phyloP scores from a whole-genome alignment of 208 protist species.

The Phytomonas francai region DNA sequence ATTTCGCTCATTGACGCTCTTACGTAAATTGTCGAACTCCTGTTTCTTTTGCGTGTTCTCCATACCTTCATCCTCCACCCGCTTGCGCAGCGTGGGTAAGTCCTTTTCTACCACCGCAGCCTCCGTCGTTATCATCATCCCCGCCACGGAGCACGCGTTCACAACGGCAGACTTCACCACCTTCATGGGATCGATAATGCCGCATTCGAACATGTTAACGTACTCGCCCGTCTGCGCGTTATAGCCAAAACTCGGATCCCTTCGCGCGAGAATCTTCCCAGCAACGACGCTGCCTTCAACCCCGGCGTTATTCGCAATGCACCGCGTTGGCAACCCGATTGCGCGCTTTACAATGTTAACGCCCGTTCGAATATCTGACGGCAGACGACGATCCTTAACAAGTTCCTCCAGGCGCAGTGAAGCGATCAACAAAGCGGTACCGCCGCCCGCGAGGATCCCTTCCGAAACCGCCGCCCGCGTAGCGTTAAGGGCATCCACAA shows the following conservation, averaged over 20 bases:
- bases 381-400: slow-evolving; percentile 56
- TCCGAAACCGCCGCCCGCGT: slow-evolving; percentile 98
- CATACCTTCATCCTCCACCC: slow-evolving; percentile 76
- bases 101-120: slow-evolving; percentile 92
- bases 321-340: slow-evolving; percentile 76
- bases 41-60: slow-evolving; percentile 74
- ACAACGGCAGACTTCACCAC: slow-evolving; percentile 97
- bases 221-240: slow-evolving; percentile 94
- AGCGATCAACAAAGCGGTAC: slow-evolving; percentile 94
- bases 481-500: slow-evolving; percentile 98
- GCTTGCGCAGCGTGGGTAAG: slow-evolving; percentile 22
- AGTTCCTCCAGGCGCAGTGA: slow-evolving; percentile 78
- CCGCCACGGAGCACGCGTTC: slow-evolving; percentile 96
- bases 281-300: slow-evolving; percentile 96
- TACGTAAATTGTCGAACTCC: slow-evolving; percentile 54
- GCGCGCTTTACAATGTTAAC: slow-evolving; percentile 80
- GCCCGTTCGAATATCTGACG: slow-evolving; percentile 64
- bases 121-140: slow-evolving; percentile 99
- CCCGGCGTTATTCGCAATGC: slow-evolving; percentile 97
- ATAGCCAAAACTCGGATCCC: slow-evolving; percentile 91
- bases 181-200: slow-evolving; percentile 99
- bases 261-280: slow-evolving; percentile 90
- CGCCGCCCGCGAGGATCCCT: slow-evolving; percentile 98
- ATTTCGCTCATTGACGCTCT: slow-evolving; percentile 69
- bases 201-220: slow-evolving; percentile 96